These are phyloP conservation scores for Clarireedia hainanense DNA, from an alignment of 2,329 filamentous ascomycete genomes.

Conservation along the genomic window DNA sequence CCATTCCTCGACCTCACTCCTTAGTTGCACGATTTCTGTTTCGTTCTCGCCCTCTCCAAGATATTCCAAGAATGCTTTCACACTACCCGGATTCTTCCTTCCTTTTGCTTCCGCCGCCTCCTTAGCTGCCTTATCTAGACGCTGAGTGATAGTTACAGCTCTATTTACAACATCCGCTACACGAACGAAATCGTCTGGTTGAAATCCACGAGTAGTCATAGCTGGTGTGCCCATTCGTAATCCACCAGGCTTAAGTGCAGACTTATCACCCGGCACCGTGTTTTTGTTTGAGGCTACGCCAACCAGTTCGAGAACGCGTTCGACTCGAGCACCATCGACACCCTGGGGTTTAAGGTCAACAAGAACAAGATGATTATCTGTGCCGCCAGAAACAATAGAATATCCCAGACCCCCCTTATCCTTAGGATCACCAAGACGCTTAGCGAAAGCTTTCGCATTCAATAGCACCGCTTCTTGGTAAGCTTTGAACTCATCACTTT, in stretches of 20 bases:
- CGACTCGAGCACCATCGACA: conserved; percentile 83
- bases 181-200: conserved; percentile 76
- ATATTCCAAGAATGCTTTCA: conserved; percentile 61
- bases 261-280: conserved; percentile 91
- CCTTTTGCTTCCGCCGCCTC: conserved; percentile 60
- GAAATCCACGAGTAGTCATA: conserved; percentile 96
- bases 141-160: conserved; percentile 69
- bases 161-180: conserved; percentile 82
- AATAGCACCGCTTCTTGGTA: conserved; percentile 87
- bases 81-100: conserved; percentile 55
- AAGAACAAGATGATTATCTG: conserved; percentile 94
- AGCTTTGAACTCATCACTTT: conserved; percentile 78
- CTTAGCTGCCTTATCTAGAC: conserved; percentile 64
- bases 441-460: conserved; percentile 83
- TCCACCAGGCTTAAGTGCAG: conserved; percentile 85
- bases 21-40: conserved; percentile 63
- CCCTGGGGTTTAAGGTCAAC: conserved; percentile 82
- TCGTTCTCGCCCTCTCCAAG: conserved; percentile 60
- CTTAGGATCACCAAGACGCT: conserved; percentile 52
- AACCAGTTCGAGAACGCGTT: conserved; percentile 83
- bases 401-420: conserved; percentile 74
- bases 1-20: conserved; percentile 71
- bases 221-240: conserved; percentile 91
- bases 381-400: conserved; percentile 86
- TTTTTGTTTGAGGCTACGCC: conserved; percentile 99